Conservation (phyloP, 2,329 filamentous ascomycete species). For the Calonectria leucothoes region DNA sequence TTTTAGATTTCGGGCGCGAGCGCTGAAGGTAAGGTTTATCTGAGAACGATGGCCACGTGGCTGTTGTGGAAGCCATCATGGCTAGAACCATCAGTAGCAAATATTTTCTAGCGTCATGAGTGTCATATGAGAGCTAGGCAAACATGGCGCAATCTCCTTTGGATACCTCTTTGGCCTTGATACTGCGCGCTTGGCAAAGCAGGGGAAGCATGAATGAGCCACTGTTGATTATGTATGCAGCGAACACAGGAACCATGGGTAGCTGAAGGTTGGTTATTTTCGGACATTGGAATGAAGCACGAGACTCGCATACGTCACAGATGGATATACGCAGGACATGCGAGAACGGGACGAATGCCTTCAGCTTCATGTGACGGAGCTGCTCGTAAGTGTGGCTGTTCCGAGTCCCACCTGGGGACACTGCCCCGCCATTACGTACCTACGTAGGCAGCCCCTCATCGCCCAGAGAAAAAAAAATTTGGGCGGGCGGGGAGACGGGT, state of each 20-base stretch:
- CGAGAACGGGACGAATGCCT: neutral
- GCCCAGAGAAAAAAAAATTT: constrained; percentile 13
- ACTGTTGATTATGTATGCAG: neutral
- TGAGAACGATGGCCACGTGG: neutral
- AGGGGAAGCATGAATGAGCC: neutral
- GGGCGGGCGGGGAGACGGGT: constrained; percentile 8
- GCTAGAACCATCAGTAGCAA: neutral
- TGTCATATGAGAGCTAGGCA: neutral
- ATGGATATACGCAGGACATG: neutral
- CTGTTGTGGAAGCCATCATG: neutral
- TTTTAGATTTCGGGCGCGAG: neutral
- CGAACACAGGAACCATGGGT: neutral
- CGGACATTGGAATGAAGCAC: neutral
- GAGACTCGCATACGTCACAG: neutral
- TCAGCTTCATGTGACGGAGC: neutral
- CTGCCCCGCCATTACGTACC: constrained; percentile 55
- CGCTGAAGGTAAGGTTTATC: neutral
- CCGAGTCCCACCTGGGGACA: constrained; percentile 19
- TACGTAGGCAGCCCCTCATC: constrained; percentile 31
- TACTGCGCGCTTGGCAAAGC: neutral
- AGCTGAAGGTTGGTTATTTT: neutral
- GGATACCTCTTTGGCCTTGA: neutral
- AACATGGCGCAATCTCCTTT: neutral
- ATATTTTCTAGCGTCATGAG: neutral
- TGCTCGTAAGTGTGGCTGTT: neutral